These are phyloP conservation scores for Arthroderma uncinatum DNA, from an alignment of 2,329 filamentous ascomycete genomes.

Conservation along the genomic window DNA sequence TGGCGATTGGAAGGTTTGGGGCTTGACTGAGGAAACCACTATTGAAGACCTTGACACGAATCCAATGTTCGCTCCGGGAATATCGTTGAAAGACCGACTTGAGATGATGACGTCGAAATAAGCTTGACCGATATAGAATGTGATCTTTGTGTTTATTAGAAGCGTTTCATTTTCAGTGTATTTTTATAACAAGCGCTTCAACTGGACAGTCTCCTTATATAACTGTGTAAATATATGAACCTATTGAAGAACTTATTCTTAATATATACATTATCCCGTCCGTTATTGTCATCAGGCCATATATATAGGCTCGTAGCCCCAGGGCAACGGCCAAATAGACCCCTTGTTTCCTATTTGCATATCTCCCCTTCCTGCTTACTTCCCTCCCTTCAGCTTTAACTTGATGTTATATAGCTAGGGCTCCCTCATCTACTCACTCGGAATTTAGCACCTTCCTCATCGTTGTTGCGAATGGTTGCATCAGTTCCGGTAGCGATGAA, in stretches of 20 bases:
- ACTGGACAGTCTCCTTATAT: not conserved
- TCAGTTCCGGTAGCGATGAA: not conserved
- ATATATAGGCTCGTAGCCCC: not conserved
- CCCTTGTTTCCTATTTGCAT: not conserved
- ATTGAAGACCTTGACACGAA: conserved; percentile 27
- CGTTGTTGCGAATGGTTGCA: not conserved
- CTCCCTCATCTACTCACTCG: not conserved
- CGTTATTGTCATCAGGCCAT: not conserved
- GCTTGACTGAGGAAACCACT: conserved; percentile 34
- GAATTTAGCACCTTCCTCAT: conserved; percentile 10
- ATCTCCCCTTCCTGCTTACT: not conserved
- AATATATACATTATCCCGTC: not conserved
- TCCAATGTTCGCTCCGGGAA: conserved; percentile 27
- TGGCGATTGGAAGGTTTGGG: conserved; percentile 42
- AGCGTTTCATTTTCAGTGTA: not conserved
- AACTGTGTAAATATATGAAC: not conserved
- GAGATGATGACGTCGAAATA: conserved; percentile 21
- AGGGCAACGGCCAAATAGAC: too few relatives aligned
- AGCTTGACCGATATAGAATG: not conserved
- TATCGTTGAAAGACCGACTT: conserved; percentile 28
- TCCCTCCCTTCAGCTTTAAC: too few relatives aligned
- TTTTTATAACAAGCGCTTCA: not conserved
- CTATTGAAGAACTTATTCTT: not conserved
- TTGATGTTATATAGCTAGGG: not conserved
- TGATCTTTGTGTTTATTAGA: not conserved